Evolutionary conservation across 345 rosid species (phyloP), one percentile per base, ranked within the genome.

Genomic region (Stellera chamaejasme): DNA sequence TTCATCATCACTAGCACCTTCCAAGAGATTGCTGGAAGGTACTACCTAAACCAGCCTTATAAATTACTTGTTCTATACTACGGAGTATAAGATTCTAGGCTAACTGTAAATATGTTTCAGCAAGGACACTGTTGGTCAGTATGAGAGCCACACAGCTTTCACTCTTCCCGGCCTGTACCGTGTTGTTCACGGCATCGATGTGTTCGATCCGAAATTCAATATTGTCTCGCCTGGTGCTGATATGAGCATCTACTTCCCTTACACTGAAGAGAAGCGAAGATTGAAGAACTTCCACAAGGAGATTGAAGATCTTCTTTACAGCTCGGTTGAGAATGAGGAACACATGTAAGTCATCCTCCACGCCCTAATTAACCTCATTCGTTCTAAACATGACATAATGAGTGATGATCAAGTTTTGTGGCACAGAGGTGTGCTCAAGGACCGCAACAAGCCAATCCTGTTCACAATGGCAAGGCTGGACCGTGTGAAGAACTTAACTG

Each of bases 21-120:
- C 85, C 98, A 91, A 69, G 98, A 91, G 55, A 91, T 91, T 67
- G 98, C 98, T 69, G 98, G 98, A 80, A 90, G 96, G 97, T 54
- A 59, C 5, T 49, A n/a, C 23, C 23, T 19, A n/a, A 53, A 10
- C 26, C 25, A 44, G 16, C 0, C 15, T 11, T 16, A 36, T 32
- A 25, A 44, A 4, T 13, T 27, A 32, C 48, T 54, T n/a, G 42
- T n/a, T 32, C 52, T 52, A 25, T 50, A 27, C 6, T 61, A 41
- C 58, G 53, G 15, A 52, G 23, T 11, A 19, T 19, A 19, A 8
- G 10, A 3, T 52, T 27, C 45, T 60, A 26, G 10, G 6, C 26
- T 14, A 41, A 27, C 32, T 62, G 11, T 52, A 6, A 54, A 48
- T 19, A 48, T 42, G 0, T 13, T 63, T 23, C 80, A 85, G 96